Evolutionary conservation across 441 rosid species (phyloP).

Genomic region (Breynia disticha): DNA sequence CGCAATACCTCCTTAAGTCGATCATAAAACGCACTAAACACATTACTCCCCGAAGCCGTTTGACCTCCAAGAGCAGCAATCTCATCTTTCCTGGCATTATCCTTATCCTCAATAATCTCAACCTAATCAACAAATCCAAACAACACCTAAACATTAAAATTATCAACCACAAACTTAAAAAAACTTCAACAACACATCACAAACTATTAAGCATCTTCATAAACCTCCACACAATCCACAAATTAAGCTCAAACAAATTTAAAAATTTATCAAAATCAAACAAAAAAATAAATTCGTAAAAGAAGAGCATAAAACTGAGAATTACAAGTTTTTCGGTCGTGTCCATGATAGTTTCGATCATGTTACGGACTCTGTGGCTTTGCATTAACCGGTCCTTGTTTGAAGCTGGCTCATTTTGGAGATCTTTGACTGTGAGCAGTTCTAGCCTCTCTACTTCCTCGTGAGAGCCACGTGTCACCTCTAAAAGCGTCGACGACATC

Average conservation of each 20-base stretch:
- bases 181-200: no score
- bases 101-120: slow-evolving; percentile 82
- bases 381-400: slow-evolving; percentile 70
- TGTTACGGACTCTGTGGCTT: slow-evolving; percentile 83
- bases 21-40: slow-evolving; percentile 82
- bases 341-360: slow-evolving; percentile 57
- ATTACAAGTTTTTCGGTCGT: slow-evolving; percentile 65
- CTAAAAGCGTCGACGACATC: slow-evolving; percentile 94
- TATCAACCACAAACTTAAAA: no score
- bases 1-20: slow-evolving; percentile 75
- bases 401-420: slow-evolving; percentile 64
- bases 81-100: slow-evolving; percentile 84
- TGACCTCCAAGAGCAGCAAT: slow-evolving; percentile 93
- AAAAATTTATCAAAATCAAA: background rate
- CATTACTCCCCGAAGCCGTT: slow-evolving; percentile 63
- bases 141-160: no score
- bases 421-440: slow-evolving; percentile 79
- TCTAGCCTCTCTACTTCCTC: slow-evolving; percentile 87
- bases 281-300: background rate
- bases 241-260: background rate
- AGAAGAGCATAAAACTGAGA: background rate
- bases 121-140: no score
- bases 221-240: no score
- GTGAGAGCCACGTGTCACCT: slow-evolving; percentile 76
- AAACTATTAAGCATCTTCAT: no score